Evolutionary conservation across 75 land plant genomes (phyloP), one percentile per base, ranked within the genome.

Genomic region (Ceratopteris richardii): DNA sequence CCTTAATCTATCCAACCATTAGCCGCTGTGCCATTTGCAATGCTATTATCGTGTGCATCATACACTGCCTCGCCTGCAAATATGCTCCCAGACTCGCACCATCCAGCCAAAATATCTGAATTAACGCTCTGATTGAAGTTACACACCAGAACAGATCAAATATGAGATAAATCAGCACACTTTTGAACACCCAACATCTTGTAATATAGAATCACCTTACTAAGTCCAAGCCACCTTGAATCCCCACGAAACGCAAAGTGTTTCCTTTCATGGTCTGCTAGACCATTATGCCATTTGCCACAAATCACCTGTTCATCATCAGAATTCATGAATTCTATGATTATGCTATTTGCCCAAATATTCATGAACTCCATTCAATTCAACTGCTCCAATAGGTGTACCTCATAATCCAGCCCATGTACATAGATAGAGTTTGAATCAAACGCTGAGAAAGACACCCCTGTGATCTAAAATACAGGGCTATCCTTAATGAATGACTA

Each of bases 321-420:
- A 33, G 9, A n/a, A n/a, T n/a, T n/a, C n/a, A n/a, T n/a, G n/a
- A n/a, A n/a, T n/a, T n/a, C n/a, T n/a, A n/a, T n/a, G n/a, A n/a
- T n/a, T n/a, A n/a, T n/a, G n/a, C n/a, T n/a, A n/a, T n/a, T n/a
- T n/a, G n/a, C n/a, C n/a, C n/a, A n/a, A n/a, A n/a, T n/a, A n/a
- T n/a, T n/a, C n/a, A n/a, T n/a, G n/a, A n/a, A n/a, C n/a, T n/a
- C n/a, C n/a, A n/a, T n/a, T n/a, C n/a, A n/a, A n/a, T n/a, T n/a
- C n/a, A n/a, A n/a, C n/a, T n/a, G n/a, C n/a, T n/a, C n/a, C n/a
- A n/a, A n/a, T n/a, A n/a, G n/a, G n/a, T 36, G 56, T 60, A 92
- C 97, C 93, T 92, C 97, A 67, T 82, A 87, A 62, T 92, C 97
- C 47, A 87, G 64, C n/a, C 97, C 93, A 76, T 92, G 88, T 9